Base-by-base conservation (phyloP, 352 stramenopile species). In the Pythium chondricola region DNA sequence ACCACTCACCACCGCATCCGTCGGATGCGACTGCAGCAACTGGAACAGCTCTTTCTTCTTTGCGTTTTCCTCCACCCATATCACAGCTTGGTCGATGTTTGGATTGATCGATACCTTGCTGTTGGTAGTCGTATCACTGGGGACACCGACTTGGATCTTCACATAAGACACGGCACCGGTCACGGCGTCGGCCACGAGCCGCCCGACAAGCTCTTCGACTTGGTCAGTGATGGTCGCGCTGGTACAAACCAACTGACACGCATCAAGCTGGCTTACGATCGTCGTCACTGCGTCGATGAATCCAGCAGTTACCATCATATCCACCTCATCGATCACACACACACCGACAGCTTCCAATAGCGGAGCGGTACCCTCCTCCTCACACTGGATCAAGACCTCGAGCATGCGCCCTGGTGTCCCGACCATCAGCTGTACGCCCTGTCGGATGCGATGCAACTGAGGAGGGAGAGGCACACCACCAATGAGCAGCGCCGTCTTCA, bases 281-380 rank as follows among this genome's bases (percentile, higher is more conserved):
- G 80, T 52, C 2, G 52, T 51, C 17, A 88, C 61, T n/a, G 70
- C 61, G 7, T 61, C 43, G 17, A 49, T 61, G 63, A 88, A 91
- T 1, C 72, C 77, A 37, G 71, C 56, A 37, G 71, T 72, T 33
- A 88, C 51, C 71, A 91, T 85, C 46, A 79, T 63, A 46, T 91
- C 80, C 16, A 88, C 73, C 70, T 91, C 80, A 47, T 91, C 80
- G 25, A 91, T 43, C 2, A 88, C 58, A 40, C 74, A 86, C 14
- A 61, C 71, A 10, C 63, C 63, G n/a, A 78, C 67, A 10, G 65
- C 50, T 10, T 55, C 38, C 16, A 76, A 42, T 26, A 63, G 38
- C 7, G 39, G 21, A 7, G 61, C 26, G 2, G 21, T 26, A 0
- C 11, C 30, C 20, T 21, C 29, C 6, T 41, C 39, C 11, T n/a